phyloP scores from a whole-genome alignment of 768 basidiomycete species.

The Tricholoma bakamatsutake region DNA sequence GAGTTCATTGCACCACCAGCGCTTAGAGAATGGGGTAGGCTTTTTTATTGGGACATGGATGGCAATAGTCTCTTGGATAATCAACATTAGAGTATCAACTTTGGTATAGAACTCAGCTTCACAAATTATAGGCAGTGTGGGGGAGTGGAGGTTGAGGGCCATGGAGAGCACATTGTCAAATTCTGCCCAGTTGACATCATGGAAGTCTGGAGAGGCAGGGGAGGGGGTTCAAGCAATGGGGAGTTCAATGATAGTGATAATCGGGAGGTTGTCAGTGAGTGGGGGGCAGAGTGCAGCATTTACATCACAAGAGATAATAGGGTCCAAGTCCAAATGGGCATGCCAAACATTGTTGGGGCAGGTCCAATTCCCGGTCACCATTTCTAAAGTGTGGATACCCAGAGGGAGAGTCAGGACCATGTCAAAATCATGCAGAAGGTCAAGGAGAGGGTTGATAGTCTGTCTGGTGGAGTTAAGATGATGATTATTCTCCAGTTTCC shows the following conservation, averaged over 20 bases:
- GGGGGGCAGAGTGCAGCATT: slow-evolving; percentile 3
- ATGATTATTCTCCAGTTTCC: slow-evolving; percentile 1
- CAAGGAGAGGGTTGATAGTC: not conserved
- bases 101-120: slow-evolving; percentile 2
- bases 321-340: too few species aligned
- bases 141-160: not conserved
- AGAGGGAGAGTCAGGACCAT: too few species aligned
- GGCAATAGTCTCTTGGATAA: slow-evolving; percentile 9
- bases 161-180: slow-evolving; percentile 11
- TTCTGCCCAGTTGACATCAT: slow-evolving; percentile 14
- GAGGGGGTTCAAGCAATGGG: not conserved
- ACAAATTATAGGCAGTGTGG: not conserved
- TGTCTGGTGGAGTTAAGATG: slow-evolving; percentile 2
- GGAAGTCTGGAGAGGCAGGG: slow-evolving; percentile 8
- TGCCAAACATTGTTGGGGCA: too few species aligned
- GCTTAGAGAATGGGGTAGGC: slow-evolving; percentile 12
- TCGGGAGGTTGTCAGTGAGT: slow-evolving; percentile 29
- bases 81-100: not conserved
- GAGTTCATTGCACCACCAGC: slow-evolving; percentile 18
- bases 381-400: too few species aligned
- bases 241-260: slow-evolving; percentile 12
- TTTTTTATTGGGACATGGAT: slow-evolving; percentile 1
- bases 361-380: too few species aligned
- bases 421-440: too few species aligned
- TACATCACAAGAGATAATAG: too few species aligned